Evolutionary conservation across 768 basidiomycete genomes (phyloP).

Genomic region (Arthromyces matolae): DNA sequence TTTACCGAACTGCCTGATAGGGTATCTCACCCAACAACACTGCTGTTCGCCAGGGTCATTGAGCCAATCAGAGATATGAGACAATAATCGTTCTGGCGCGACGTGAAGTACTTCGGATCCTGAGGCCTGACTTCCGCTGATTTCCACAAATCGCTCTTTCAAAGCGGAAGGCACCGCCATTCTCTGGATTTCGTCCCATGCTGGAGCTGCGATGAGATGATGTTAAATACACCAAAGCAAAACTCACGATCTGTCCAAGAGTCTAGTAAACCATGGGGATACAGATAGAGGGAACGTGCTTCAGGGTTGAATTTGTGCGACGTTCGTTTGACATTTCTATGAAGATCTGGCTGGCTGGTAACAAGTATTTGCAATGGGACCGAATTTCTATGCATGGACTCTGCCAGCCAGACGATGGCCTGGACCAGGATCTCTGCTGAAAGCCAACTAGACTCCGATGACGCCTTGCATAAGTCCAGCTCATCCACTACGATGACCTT

Average conservation of each 20-base stretch:
- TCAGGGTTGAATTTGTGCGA: slow-evolving; percentile 12
- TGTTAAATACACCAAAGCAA: neutral
- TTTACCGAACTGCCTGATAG: slow-evolving; percentile 11
- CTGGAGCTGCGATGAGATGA: neutral
- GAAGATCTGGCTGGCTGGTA: slow-evolving; percentile 10
- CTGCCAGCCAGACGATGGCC: slow-evolving; percentile 16
- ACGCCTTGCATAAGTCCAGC: slow-evolving; percentile 9
- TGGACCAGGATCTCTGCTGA: slow-evolving; percentile 15
- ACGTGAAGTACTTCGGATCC: neutral
- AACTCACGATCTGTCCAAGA: slow-evolving; percentile 14
- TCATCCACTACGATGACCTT: slow-evolving; percentile 16
- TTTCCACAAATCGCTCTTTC: neutral
- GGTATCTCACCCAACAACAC: slow-evolving; percentile 17
- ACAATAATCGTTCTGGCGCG: slow-evolving; percentile 11
- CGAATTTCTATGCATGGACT: slow-evolving; percentile 12
- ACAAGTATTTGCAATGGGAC: slow-evolving; percentile 15
- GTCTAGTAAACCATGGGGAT: slow-evolving; percentile 12
- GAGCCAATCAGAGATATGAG: slow-evolving; percentile 12
- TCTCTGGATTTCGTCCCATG: slow-evolving; percentile 8
- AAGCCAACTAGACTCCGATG: slow-evolving; percentile 8
- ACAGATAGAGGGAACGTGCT: slow-evolving; percentile 11
- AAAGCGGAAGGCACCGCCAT: neutral
- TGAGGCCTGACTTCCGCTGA: neutral
- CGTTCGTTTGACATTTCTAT: slow-evolving; percentile 12
- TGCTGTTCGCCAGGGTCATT: slow-evolving; percentile 12